These are phyloP conservation scores for Stemphylium vesicarium DNA, from an alignment of 2,329 filamentous ascomycete species.

Conservation along the genomic window DNA sequence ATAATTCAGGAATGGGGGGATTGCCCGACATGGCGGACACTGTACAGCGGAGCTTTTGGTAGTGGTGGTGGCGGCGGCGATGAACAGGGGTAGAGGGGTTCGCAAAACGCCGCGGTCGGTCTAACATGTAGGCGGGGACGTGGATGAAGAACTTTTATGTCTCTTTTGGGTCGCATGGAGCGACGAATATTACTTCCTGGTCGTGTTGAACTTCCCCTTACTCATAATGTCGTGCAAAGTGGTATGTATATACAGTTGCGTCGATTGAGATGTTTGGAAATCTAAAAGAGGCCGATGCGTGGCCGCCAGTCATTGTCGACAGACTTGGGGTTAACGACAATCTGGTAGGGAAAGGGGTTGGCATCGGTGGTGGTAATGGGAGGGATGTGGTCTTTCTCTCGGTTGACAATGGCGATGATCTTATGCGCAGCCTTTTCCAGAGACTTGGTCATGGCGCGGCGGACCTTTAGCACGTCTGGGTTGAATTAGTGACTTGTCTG, in stretches of 20 bases:
- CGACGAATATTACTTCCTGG: slow-evolving; percentile 6
- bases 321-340: slow-evolving; percentile 80
- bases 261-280: background rate
- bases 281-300: slow-evolving; percentile 66
- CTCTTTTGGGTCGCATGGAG: slow-evolving; percentile 20
- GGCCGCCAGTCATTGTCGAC: slow-evolving; percentile 72
- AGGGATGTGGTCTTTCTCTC: slow-evolving; percentile 93
- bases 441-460: slow-evolving; percentile 88
- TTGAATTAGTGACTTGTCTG: slow-evolving; percentile 7
- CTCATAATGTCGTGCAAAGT: slow-evolving; percentile 10
- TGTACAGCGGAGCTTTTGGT: slow-evolving; percentile 32
- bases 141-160: slow-evolving; percentile 22
- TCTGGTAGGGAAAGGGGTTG: slow-evolving; percentile 95
- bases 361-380: slow-evolving; percentile 90
- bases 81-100: slow-evolving; percentile 5
- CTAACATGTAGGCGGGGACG: slow-evolving; percentile 3
- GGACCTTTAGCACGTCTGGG: slow-evolving; percentile 85
- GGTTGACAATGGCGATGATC: slow-evolving; percentile 84
- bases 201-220: slow-evolving; percentile 36
- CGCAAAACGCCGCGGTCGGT: slow-evolving; percentile 7
- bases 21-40: slow-evolving; percentile 32
- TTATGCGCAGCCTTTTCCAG: slow-evolving; percentile 87
- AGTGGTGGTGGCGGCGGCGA: slow-evolving; percentile 3
- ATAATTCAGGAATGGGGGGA: slow-evolving; percentile 1
- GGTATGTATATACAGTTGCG: slow-evolving; percentile 34